These are phyloP conservation scores for Dacryopinax spathularia DNA, from an alignment of 768 basidiomycete species.

Conservation along the genomic window DNA sequence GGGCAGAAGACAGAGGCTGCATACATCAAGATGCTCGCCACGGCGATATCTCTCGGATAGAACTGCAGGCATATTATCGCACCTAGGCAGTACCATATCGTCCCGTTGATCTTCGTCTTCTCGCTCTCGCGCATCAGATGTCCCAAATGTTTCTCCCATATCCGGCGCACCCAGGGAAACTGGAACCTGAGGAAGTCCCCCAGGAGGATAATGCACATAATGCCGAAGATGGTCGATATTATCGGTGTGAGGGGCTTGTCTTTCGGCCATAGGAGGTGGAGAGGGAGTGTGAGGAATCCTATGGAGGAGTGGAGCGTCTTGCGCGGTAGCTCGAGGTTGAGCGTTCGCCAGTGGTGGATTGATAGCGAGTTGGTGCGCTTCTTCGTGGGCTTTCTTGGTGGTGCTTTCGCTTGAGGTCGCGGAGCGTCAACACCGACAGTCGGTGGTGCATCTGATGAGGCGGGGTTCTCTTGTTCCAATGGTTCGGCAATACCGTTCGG, in stretches of 20 bases:
- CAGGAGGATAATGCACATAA: background rate
- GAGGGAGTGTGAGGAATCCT: background rate
- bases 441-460: background rate
- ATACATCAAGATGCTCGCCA: background rate
- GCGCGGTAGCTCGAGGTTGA: conserved; percentile 1
- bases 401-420: background rate
- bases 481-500: background rate
- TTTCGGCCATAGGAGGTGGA: background rate
- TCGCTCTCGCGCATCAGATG: background rate
- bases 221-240: background rate
- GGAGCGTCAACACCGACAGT: background rate
- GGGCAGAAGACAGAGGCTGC: background rate
- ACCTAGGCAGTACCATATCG: background rate
- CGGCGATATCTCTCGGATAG: background rate
- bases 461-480: background rate
- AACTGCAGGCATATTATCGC: background rate
- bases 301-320: background rate
- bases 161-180: background rate
- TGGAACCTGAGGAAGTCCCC: background rate
- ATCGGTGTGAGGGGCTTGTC: background rate
- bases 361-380: background rate
- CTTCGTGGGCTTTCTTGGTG: background rate
- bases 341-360: background rate
- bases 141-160: background rate
- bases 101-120: background rate